A percentile compares a stretch with the other conserved stretches of the same genome.
Conservation (phyloP, 805 yeast genomes). For the Ogataea ramenticola region DNA sequence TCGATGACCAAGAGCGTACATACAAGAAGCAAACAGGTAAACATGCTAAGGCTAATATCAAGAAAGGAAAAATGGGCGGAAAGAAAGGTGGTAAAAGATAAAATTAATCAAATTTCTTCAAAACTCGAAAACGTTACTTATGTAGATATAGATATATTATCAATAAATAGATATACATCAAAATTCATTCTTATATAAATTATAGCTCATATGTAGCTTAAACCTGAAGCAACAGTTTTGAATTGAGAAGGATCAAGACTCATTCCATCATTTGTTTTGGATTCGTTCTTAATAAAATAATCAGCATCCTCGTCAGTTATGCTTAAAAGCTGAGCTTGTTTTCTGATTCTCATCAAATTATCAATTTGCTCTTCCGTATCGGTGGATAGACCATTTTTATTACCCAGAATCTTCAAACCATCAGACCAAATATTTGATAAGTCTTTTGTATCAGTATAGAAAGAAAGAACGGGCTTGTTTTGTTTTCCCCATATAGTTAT, state of each 20-base stretch:
- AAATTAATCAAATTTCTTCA: too few species aligned
- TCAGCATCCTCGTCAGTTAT: slow-evolving; percentile 24
- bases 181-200: background rate
- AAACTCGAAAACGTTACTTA: background rate
- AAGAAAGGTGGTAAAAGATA: background rate
- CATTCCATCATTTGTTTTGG: background rate
- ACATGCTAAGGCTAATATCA: slow-evolving; percentile 13
- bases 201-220: background rate
- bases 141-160: background rate
- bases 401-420: slow-evolving; percentile 53
- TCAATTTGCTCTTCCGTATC: slow-evolving; percentile 39
- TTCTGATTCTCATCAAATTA: slow-evolving; percentile 37
- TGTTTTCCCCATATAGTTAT: slow-evolving; percentile 41
- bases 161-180: background rate
- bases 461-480: slow-evolving; percentile 39
- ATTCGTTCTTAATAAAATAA: background rate
- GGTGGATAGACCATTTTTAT: slow-evolving; percentile 30
- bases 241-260: background rate
- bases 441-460: slow-evolving; percentile 65
- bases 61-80: background rate
- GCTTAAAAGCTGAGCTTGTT: slow-evolving; percentile 41
- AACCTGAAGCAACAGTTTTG: background rate
- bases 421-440: slow-evolving; percentile 71
- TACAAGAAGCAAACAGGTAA: slow-evolving; percentile 23
- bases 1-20: slow-evolving; percentile 38